These are phyloP conservation scores for Leptoxyphium fumago DNA, from an alignment of 2,329 filamentous ascomycete species.

Conservation along the genomic window DNA sequence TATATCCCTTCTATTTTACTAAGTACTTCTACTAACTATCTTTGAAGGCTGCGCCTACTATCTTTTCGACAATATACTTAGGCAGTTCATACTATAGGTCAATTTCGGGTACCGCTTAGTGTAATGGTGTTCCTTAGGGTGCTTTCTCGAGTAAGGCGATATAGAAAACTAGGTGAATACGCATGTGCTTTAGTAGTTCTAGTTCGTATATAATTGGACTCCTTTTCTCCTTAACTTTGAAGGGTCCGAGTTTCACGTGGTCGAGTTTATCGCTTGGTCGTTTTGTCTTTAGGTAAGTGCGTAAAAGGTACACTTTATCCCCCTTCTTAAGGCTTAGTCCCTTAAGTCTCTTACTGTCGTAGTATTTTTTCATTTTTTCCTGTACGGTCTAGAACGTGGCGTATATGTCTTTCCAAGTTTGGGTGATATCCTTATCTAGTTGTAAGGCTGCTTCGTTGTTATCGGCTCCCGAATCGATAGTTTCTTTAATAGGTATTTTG, in stretches of 20 bases:
- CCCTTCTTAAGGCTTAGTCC: background rate
- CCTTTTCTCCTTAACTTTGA: background rate
- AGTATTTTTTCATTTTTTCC: background rate
- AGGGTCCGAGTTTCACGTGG: background rate
- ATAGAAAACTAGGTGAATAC: background rate
- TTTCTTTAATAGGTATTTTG: background rate
- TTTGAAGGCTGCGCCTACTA: no score
- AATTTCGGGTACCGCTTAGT: background rate
- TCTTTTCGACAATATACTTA: no score
- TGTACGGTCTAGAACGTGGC: background rate
- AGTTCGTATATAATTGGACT: background rate
- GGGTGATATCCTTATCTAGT: background rate
- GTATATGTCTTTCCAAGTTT: background rate
- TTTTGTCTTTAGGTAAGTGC: background rate
- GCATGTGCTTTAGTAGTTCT: background rate
- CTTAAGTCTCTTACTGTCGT: background rate
- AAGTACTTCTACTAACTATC: background rate
- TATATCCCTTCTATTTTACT: background rate
- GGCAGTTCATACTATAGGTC: background rate
- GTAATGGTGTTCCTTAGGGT: background rate
- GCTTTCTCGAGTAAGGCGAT: background rate
- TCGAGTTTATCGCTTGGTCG: background rate
- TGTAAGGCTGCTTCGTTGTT: background rate
- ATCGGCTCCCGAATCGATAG: background rate
- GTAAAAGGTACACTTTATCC: background rate